Conservation (phyloP, 1,284 basidiomycete genomes). For the Amylostereum areolatum region DNA sequence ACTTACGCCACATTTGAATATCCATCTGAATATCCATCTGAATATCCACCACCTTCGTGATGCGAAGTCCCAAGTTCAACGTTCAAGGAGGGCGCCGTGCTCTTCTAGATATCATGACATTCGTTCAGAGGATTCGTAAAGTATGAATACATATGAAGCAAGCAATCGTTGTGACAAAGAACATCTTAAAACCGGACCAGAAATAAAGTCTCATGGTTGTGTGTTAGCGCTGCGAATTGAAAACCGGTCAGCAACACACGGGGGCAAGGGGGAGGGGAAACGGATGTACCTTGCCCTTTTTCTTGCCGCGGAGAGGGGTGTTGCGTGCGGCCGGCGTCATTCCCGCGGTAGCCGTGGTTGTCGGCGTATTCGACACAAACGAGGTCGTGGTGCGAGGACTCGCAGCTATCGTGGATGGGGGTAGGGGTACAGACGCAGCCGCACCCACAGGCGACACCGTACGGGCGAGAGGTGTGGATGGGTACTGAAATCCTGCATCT, state of each 20-base stretch:
- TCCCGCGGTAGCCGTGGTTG: slow-evolving; percentile 6
- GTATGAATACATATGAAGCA: not conserved
- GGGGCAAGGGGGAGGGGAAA: not conserved
- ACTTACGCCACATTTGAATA: no score
- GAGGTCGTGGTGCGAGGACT: slow-evolving; percentile 8
- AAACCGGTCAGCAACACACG: not conserved
- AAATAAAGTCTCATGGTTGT: no score
- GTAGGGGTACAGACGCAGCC: slow-evolving; percentile 14
- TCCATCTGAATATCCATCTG: no score
- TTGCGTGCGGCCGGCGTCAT: slow-evolving; percentile 13
- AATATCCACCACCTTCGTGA: no score
- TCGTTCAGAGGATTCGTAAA: no score
- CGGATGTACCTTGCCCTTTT: not conserved
- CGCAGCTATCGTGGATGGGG: slow-evolving; percentile 11
- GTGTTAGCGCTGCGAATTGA: no score
- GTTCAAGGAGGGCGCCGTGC: no score
- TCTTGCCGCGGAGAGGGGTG: slow-evolving; percentile 5
- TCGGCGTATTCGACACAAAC: not conserved
- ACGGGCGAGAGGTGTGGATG: slow-evolving; percentile 16
- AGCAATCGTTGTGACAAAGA: not conserved
- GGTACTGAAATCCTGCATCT: slow-evolving; percentile 16
- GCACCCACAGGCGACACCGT: not conserved
- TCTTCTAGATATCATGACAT: no score
- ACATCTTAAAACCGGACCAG: not conserved
- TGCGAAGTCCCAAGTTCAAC: no score